Conservation (phyloP, 805 yeast genomes). For the Phaffomyces opuntiae region DNA sequence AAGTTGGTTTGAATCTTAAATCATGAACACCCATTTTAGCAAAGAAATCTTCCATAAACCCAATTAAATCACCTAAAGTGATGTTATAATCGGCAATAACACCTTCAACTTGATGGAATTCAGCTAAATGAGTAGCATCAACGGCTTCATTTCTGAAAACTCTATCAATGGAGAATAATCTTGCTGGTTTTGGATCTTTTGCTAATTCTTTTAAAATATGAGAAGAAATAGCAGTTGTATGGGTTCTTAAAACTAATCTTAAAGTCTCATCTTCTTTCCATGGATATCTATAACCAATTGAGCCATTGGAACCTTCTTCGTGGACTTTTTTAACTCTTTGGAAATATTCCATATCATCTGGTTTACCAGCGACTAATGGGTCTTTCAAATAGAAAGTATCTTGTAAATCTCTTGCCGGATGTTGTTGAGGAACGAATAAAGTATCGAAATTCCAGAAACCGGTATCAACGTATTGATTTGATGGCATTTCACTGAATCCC, state of each 20-base stretch:
- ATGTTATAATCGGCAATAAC: slow-evolving; percentile 94
- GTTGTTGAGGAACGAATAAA: slow-evolving; percentile 96
- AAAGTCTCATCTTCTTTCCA: slow-evolving; percentile 91
- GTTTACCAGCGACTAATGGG: slow-evolving; percentile 74
- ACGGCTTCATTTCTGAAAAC: slow-evolving; percentile 99
- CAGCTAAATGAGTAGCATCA: slow-evolving; percentile 98
- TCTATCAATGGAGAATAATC: slow-evolving; percentile 93
- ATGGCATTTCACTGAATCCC: slow-evolving; percentile 99
- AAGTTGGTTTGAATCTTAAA: slow-evolving; percentile 96
- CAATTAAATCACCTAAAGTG: slow-evolving; percentile 93
- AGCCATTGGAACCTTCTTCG: slow-evolving; percentile 84
- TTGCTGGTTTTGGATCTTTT: slow-evolving; percentile 77
- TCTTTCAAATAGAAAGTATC: slow-evolving; percentile 97
- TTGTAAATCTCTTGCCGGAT: slow-evolving; percentile 98
- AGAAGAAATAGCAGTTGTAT: slow-evolving; percentile 92
- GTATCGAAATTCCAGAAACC: slow-evolving; percentile 99
- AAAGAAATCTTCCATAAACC: slow-evolving; percentile 97
- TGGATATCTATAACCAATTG: slow-evolving; percentile 97
- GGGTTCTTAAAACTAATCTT: slow-evolving; percentile 92
- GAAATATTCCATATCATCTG: slow-evolving; percentile 75
- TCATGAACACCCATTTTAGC: slow-evolving; percentile 95
- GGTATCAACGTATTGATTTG: slow-evolving; percentile 94
- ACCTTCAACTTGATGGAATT: slow-evolving; percentile 99
- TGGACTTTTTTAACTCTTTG: slow-evolving; percentile 77
- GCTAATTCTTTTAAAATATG: slow-evolving; percentile 84